These are phyloP conservation scores for Phialemonium atrogriseum DNA, from an alignment of 2,329 filamentous ascomycete species.

Conservation along the genomic window DNA sequence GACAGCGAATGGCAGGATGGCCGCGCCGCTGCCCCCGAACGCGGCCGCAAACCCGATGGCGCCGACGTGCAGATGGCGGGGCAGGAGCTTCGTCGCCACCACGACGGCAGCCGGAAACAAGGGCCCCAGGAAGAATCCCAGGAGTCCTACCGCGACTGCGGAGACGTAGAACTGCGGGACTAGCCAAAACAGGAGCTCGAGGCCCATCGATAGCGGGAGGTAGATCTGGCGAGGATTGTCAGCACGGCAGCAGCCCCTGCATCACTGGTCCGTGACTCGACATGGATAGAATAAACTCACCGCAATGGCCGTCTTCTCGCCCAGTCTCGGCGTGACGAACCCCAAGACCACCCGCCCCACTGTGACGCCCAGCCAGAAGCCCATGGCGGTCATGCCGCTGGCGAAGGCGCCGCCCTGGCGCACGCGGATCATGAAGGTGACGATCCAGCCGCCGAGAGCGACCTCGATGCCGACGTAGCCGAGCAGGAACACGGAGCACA, in stretches of 20 bases:
- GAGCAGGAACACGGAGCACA: conserved; percentile 66
- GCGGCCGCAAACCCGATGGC: conserved; percentile 75
- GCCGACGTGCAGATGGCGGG: conserved; percentile 65
- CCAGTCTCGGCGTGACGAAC: conserved; percentile 65
- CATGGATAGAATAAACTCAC: no score
- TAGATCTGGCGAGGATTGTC: no score
- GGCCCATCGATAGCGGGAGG: conserved; percentile 50
- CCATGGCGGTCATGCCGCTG: conserved; percentile 67
- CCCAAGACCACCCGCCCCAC: conserved; percentile 64
- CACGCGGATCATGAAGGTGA: conserved; percentile 78
- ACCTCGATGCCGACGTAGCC: conserved; percentile 76
- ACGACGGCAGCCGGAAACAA: conserved; percentile 71
- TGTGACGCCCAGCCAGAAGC: conserved; percentile 80
- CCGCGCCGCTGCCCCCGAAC: conserved; percentile 66
- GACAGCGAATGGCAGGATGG: conserved; percentile 56
- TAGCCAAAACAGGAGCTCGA: conserved; percentile 73
- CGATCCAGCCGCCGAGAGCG: conserved; percentile 57
- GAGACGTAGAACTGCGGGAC: conserved; percentile 69
- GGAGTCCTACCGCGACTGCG: conserved; percentile 59
- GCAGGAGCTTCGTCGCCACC: conserved; percentile 65
- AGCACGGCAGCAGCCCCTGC: no score
- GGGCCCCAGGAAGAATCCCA: conserved; percentile 75
- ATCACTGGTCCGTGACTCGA: no score
- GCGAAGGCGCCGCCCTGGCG: conserved; percentile 61
- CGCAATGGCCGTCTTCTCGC: conserved; percentile 59